phyloP scores from a whole-genome alignment of 1,139 yeast genomes.

The Tardiomyces depauwii region DNA sequence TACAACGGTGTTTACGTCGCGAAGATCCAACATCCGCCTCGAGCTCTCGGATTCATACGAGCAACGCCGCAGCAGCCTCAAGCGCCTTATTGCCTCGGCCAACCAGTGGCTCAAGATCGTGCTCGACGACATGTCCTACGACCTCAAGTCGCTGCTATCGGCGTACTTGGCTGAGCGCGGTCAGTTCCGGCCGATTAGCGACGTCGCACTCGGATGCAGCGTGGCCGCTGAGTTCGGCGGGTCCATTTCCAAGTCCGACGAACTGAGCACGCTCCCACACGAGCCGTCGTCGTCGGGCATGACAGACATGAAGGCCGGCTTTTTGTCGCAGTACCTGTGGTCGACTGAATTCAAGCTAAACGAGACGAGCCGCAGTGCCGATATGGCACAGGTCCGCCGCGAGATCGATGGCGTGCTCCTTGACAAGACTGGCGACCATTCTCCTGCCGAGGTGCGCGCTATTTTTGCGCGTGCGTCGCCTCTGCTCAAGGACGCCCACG shows the following conservation, averaged over 20 bases:
- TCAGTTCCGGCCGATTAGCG: conserved; percentile 20
- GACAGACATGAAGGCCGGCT: conserved; percentile 33
- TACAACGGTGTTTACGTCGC: conserved; percentile 53
- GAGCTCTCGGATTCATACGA: conserved; percentile 66
- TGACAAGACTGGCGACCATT: not conserved
- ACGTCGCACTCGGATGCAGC: conserved; percentile 66
- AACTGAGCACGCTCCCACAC: not conserved
- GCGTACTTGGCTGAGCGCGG: conserved; percentile 47
- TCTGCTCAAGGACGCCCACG: not conserved
- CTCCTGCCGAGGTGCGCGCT: not conserved
- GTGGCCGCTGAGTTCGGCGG: conserved; percentile 90
- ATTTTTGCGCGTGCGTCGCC: not conserved
- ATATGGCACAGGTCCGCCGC: not conserved
- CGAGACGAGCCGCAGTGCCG: not conserved
- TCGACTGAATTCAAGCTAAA: conserved; percentile 3
- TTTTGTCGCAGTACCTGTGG: conserved; percentile 51
- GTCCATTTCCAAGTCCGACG: conserved; percentile 49
- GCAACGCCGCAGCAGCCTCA: conserved; percentile 65
- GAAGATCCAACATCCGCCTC: conserved; percentile 41
- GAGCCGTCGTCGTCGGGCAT: conserved; percentile 31
- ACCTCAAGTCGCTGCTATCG: conserved; percentile 67
- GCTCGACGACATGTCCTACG: conserved; percentile 50
- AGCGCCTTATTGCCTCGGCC: conserved; percentile 47
- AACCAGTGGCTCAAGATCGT: conserved; percentile 52
- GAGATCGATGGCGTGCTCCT: not conserved